phyloP scores from a whole-genome alignment of 306 rosid genomes.

The Acacia melanoxylon region DNA sequence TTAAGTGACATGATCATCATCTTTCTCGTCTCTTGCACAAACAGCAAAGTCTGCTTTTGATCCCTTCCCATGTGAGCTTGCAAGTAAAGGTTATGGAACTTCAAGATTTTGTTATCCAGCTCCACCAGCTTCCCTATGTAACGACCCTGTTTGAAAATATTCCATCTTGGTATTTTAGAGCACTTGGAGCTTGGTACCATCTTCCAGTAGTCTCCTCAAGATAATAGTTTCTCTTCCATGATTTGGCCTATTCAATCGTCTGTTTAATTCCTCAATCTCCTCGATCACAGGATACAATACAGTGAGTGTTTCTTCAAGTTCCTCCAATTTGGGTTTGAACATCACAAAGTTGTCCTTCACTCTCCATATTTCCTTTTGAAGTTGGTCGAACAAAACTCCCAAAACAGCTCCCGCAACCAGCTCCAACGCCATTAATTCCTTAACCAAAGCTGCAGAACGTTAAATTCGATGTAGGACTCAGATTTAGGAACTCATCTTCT shows the following conservation, averaged over 20 bases:
- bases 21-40: too few species aligned
- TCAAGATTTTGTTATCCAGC: background rate
- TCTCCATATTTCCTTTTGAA: background rate
- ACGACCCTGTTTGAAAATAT: background rate
- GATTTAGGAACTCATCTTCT: too few species aligned
- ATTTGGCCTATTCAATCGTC: background rate
- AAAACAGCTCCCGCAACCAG: too few species aligned
- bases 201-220: background rate
- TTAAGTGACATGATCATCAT: too few species aligned
- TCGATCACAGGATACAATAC: background rate
- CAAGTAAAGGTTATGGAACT: background rate
- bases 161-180: background rate
- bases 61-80: background rate
- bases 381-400: background rate
- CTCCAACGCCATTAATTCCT: too few species aligned
- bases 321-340: background rate
- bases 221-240: background rate
- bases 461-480: too few species aligned
- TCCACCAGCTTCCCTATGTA: background rate
- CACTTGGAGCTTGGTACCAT: background rate
- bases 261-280: background rate
- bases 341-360: background rate
- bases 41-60: background rate
- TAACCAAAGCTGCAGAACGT: too few species aligned
- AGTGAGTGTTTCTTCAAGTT: background rate